Base-by-base conservation (phyloP, 1,284 basidiomycete genomes). In the Austroboletus olivaceoglutinosus region DNA sequence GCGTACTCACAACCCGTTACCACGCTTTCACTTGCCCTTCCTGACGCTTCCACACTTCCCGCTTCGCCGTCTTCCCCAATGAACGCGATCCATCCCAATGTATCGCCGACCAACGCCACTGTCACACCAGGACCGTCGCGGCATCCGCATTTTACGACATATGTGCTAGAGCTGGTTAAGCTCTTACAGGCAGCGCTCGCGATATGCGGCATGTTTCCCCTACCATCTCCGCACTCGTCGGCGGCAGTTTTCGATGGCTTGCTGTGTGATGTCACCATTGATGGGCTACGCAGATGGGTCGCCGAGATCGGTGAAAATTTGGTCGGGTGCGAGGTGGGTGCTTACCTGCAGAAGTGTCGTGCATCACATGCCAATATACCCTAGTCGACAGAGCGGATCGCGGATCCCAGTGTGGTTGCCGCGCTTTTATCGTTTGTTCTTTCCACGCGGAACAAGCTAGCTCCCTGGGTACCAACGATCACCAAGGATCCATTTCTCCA, bases 401-500 rank as follows among this genome's bases (percentile, higher is more conserved):
- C 81, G 12, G 89, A 91, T 64, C 88, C 89, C 2, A 74, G 73
- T 27, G 77, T 85, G 45, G 76, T 91, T 13, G 77, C 86, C 29
- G 80, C 82, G 3, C 73, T 91, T 16, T 71, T 91, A 44, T 86
- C 83, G 52, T 73, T 88, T 39, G 76, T 89, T 22, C 72, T 88
- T 22, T 73, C 79, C 25, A 74, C 78, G 40, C 76, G 89, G 34
- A 89, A 87, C 68, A 85, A 83, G 61, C 74, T 91, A 13, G 76
- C 78, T 22, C 47, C 45, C 30, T 52, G 57, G 48, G 49, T 40
- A 30, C 62, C 83, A 69, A 58, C 75, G 43, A 70, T 85, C 23
- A 84, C 88, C 4, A 85, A 84, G 63, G 89, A 91, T 61, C 89
- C 89, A 0, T 90, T 91, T 62, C 67, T 87, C 34, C 77, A 88